Conservation (phyloP, 139 green algal species). For the Coccomyxa sp. region DNA sequence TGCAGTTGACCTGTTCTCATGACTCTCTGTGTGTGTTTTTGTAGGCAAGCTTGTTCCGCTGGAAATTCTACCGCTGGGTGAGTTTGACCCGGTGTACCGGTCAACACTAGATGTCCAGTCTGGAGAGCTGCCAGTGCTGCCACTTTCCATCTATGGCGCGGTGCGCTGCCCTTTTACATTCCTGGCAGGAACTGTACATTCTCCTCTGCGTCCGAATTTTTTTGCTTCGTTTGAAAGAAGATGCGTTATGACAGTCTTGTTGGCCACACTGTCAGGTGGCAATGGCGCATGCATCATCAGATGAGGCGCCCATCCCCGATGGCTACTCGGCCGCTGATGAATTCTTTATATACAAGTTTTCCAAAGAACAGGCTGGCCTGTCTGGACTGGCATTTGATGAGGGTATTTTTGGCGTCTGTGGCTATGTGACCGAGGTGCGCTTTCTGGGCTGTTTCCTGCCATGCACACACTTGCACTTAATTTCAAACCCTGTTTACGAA, state of each 20-base stretch:
- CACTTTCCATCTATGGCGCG: conserved; percentile 72
- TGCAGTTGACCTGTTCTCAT: background rate
- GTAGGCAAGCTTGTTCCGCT: conserved; percentile 55
- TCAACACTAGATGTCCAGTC: conserved; percentile 65
- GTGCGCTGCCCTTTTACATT: conserved; percentile 17
- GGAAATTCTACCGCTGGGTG: conserved; percentile 71
- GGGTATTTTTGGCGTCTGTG: conserved; percentile 77
- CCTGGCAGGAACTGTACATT: background rate
- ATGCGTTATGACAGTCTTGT: background rate
- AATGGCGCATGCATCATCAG: background rate
- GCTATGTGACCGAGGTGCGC: conserved; percentile 62
- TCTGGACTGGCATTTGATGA: conserved; percentile 86
- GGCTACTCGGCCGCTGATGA: conserved; percentile 47
- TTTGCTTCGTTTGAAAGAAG: background rate
- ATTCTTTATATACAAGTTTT: conserved; percentile 79
- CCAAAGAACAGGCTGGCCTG: conserved; percentile 55
- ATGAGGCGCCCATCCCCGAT: conserved; percentile 12
- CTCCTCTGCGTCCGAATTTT: background rate
- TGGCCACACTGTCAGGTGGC: background rate
- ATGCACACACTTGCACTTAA: too few species aligned
- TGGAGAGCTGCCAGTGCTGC: conserved; percentile 77
- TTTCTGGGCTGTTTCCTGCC: background rate
- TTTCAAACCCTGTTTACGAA: too few species aligned
- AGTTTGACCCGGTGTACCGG: conserved; percentile 81
- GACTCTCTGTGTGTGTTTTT: background rate